These are phyloP conservation scores for Cyclotella sp. DNA, from an alignment of 108 stramenopile genomes.

Conservation along the genomic window DNA sequence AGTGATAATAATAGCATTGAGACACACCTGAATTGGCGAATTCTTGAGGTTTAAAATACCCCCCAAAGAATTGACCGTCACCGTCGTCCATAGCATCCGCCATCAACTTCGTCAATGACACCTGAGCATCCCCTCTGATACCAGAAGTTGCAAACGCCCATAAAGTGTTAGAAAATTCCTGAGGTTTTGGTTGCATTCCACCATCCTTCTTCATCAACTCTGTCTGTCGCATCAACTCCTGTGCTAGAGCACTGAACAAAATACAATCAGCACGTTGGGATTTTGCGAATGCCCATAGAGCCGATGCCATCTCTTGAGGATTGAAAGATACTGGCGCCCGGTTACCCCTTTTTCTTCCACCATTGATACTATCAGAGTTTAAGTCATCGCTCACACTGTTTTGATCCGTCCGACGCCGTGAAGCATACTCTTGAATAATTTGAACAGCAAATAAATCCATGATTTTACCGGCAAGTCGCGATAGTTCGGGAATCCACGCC, in stretches of 20 bases:
- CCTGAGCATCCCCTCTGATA: conserved; percentile 41
- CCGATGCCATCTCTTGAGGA: conserved; percentile 71
- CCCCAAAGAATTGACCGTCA: conserved; percentile 56
- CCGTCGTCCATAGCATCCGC: conserved; percentile 65
- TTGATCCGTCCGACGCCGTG: not conserved
- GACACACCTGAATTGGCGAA: conserved; percentile 29
- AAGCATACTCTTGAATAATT: conserved; percentile 35
- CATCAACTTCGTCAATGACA: conserved; percentile 58
- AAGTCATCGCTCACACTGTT: not conserved
- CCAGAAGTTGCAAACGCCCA: conserved; percentile 85
- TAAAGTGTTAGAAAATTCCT: conserved; percentile 76
- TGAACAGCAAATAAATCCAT: conserved; percentile 66
- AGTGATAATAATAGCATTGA: not conserved
- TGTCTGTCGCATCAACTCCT: conserved; percentile 53
- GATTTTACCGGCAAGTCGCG: conserved; percentile 63
- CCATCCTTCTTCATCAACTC: conserved; percentile 10
- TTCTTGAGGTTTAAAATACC: conserved; percentile 82
- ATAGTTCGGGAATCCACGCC: conserved; percentile 75
- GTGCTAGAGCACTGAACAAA: conserved; percentile 57
- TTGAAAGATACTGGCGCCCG: conserved; percentile 15
- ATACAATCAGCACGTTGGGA: conserved; percentile 52
- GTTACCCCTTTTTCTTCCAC: not conserved
- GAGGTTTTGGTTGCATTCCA: conserved; percentile 38
- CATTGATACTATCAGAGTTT: not conserved
- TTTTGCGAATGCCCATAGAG: conserved; percentile 72